Evolutionary conservation across 169 alveolate species (phyloP), one percentile per base, ranked within the genome.

Genomic region (Plasmodium billcollinsi): DNA sequence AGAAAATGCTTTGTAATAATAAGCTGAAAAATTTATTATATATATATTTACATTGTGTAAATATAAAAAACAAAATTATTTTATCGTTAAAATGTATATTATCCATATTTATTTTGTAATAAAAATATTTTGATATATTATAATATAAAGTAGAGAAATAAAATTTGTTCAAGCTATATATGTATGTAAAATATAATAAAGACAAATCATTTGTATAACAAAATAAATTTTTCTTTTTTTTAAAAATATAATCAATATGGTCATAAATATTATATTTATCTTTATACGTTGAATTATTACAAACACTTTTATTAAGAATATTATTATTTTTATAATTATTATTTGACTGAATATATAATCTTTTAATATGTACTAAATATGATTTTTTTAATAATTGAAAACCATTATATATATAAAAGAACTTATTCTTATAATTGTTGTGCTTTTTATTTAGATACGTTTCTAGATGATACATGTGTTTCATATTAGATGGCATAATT

Each of bases 101-200:
- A 0, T 49, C n/a, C n/a, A 78, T 18, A 49, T 78, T 47, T 58
- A 65, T 45, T 78, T 47, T 54, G 21, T 56, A 56, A 8, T 29
- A 52, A 1, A 78, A 45, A 69, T 61, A 50, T 70, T 66, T 78
- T 1, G 89, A 65, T 11, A 78, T 78, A 18, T 67, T 43, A 45
- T 49, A 52, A 45, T 78, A 78, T 2, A 78, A 6, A 2, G 89
- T 65, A 9, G 80, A 78, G 20, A 66, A 70, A 56, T 65, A 78
- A 18, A 78, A 58, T 58, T 47, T 61, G 9, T 66, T 78, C 47
- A 52, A 62, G 59, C 89, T 78, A 56, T 78, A 78, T 0, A 70
- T 65, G 0, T 29, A 69, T 47, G 66, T 50, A 47, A 78, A 78
- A 15, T 67, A 65, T 24, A 74, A 11, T 39, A 39, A 39, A 39